A percentile compares a stretch with the other conserved stretches of the same genome.
Evolutionary conservation across 169 alveolate species (phyloP).

Genomic region (Theileria parva): DNA sequence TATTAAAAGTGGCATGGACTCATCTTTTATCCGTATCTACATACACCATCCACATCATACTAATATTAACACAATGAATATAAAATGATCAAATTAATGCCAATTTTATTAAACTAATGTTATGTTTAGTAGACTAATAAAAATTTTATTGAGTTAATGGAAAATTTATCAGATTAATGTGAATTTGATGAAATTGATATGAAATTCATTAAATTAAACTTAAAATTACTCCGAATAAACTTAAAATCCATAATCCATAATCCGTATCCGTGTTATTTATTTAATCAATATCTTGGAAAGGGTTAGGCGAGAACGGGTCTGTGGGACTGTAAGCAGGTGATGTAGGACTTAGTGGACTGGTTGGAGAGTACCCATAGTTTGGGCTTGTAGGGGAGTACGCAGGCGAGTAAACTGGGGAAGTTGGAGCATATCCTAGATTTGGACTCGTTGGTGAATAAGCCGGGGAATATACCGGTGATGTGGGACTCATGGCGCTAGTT

Average conservation of each 20-base stretch:
- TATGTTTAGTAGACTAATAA: too few species aligned
- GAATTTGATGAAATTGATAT: too few species aligned
- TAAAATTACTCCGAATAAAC: background rate
- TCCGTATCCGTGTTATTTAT: background rate
- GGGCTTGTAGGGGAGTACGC: conserved; percentile 80
- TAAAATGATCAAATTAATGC: too few species aligned
- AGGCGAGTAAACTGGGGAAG: conserved; percentile 85
- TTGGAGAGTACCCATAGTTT: conserved; percentile 29
- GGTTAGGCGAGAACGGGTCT: conserved; percentile 74
- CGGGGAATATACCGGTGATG: conserved; percentile 88
- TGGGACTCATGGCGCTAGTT: conserved; percentile 74
- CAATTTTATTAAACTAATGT: too few species aligned
- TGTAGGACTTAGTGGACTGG: conserved; percentile 76
- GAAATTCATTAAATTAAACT: too few species aligned
- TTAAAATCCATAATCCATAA: background rate
- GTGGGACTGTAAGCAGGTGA: conserved; percentile 74
- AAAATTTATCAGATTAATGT: too few species aligned
- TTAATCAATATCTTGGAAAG: conserved; percentile 44
- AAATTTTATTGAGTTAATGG: too few species aligned
- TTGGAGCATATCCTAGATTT: conserved; percentile 76
- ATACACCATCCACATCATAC: background rate
- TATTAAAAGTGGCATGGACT: background rate
- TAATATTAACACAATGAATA: background rate
- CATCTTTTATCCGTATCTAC: background rate
- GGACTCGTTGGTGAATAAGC: conserved; percentile 89